Evolutionary conservation across 176 grass and related monocot species (phyloP).

Genomic region (Paspalum notatum): DNA sequence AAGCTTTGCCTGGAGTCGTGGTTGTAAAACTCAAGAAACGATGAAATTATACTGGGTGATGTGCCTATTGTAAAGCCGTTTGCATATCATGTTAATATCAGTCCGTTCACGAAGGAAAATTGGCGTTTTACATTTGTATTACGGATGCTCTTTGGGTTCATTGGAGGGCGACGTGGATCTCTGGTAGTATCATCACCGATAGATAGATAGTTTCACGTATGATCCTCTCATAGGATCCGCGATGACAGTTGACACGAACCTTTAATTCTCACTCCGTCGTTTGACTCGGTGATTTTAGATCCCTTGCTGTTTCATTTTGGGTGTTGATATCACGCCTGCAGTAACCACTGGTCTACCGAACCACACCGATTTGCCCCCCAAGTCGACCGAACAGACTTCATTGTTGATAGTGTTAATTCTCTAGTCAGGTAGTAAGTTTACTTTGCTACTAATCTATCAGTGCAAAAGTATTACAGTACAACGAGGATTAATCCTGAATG

Average conservation of each 20-base stretch:
- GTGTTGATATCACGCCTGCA: not conserved
- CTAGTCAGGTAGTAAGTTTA: not conserved
- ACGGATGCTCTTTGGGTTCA: not conserved
- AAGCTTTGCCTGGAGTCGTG: not conserved
- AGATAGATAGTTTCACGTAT: not conserved
- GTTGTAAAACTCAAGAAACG: conserved; percentile 22
- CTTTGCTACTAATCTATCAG: not conserved
- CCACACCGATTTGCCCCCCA: not conserved
- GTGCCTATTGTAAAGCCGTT: conserved; percentile 39
- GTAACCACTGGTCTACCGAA: not conserved
- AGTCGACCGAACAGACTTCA: not conserved
- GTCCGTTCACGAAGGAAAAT: not conserved
- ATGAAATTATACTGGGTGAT: conserved; percentile 9
- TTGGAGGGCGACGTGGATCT: not conserved
- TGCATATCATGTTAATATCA: conserved; percentile 12
- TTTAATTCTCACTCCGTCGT: not conserved
- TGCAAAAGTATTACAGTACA: not conserved
- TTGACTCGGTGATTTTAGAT: not conserved
- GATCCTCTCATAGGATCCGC: not conserved
- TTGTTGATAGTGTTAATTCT: too few species aligned
- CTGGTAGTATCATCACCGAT: not conserved
- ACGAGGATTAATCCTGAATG: not conserved
- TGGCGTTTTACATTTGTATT: not conserved
- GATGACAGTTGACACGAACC: not conserved
- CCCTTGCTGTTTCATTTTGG: not conserved